These are phyloP conservation scores for Populus deltoides DNA, from an alignment of 345 rosid species.

Conservation along the genomic window DNA sequence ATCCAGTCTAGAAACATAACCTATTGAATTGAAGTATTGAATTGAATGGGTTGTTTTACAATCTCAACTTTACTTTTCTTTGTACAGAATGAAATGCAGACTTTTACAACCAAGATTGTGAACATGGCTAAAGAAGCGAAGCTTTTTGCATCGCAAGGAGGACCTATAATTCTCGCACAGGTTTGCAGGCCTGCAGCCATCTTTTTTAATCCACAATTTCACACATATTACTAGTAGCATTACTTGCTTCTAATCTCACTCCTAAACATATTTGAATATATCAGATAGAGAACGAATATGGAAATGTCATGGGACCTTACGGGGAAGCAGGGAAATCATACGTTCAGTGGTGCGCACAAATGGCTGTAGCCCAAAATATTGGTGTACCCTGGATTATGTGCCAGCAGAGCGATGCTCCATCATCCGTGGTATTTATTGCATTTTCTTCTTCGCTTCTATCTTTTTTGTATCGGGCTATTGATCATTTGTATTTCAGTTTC, in stretches of 20 bases:
- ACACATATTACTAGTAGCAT: no score
- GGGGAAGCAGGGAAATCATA: conserved; percentile 28
- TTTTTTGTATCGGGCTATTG: no score
- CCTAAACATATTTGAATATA: not conserved
- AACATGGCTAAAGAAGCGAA: conserved; percentile 47
- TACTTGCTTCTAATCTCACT: no score
- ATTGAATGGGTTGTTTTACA: no score
- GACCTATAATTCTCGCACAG: conserved; percentile 62
- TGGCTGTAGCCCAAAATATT: conserved; percentile 23
- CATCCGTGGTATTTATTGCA: conserved; percentile 11
- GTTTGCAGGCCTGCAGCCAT: conserved; percentile 8
- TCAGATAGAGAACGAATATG: conserved; percentile 36
- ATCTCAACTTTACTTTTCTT: not conserved
- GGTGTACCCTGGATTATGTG: conserved; percentile 33
- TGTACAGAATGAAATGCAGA: conserved; percentile 30
- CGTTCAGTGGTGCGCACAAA: conserved; percentile 23
- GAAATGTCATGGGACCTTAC: conserved; percentile 16
- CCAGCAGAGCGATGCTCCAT: conserved; percentile 26
- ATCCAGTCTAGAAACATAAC: no score
- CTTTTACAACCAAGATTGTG: conserved; percentile 32
- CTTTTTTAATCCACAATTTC: no score
- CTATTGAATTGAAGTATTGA: no score
- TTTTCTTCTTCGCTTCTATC: not conserved
- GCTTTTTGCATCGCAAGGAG: conserved; percentile 63
- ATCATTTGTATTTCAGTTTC: no score